These are phyloP conservation scores for Volvox carteri DNA, from an alignment of 163 green algal genomes.

Conservation along the genomic window DNA sequence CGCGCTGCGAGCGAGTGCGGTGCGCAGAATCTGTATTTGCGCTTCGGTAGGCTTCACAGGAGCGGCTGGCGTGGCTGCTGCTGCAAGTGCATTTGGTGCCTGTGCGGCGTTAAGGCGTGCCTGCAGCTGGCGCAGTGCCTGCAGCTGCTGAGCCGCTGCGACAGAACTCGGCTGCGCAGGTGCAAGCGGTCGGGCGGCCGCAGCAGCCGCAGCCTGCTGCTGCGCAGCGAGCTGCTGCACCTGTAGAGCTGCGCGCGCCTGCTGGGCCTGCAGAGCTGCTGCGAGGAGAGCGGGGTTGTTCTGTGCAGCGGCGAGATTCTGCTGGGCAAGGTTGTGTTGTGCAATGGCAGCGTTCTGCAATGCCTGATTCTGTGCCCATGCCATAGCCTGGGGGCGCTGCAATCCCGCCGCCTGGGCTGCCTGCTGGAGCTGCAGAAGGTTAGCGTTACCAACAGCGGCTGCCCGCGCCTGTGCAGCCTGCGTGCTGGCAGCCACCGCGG, in stretches of 20 bases:
- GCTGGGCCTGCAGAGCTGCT: conserved; percentile 28
- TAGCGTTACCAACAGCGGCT: conserved; percentile 47
- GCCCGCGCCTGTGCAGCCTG: conserved; percentile 47
- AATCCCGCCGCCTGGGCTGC: conserved; percentile 43
- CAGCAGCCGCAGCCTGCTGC: conserved; percentile 26
- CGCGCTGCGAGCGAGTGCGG: conserved; percentile 34
- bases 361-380: conserved; percentile 48
- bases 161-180: background rate
- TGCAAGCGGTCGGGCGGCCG: background rate
- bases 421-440: conserved; percentile 51
- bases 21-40: conserved; percentile 48
- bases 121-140: conserved; percentile 50
- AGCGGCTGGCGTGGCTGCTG: background rate
- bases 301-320: conserved; percentile 28
- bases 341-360: conserved; percentile 47
- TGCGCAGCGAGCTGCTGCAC: conserved; percentile 45
- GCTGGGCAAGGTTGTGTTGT: conserved; percentile 46
- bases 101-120: conserved; percentile 28
- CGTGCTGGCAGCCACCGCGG: conserved; percentile 50
- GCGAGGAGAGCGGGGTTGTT: conserved; percentile 50
- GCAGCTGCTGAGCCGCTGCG: conserved; percentile 49
- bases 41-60: conserved; percentile 42
- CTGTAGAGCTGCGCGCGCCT: conserved; percentile 37
- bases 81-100: background rate
- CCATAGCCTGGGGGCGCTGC: conserved; percentile 48